Evolutionary conservation across 108 stramenopile species (phyloP).

Genomic region (Nannochloropsis gaditana): DNA sequence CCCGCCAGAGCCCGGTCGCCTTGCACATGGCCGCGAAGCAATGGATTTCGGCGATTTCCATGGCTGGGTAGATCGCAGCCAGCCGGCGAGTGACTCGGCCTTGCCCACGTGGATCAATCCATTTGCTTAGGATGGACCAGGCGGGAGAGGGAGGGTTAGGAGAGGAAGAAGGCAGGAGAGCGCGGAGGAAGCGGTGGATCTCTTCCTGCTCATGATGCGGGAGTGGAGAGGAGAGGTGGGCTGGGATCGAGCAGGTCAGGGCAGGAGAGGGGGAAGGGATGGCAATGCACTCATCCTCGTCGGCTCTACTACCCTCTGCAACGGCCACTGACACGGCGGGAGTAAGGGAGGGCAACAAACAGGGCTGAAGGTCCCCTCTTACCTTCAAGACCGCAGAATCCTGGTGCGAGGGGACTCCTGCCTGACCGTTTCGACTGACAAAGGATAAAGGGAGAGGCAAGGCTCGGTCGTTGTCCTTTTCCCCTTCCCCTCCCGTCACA

Average conservation of each 20-base stretch:
- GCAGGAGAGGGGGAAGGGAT: neutral
- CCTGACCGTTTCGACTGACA: neutral
- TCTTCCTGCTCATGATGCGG: neutral
- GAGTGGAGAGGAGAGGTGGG: neutral
- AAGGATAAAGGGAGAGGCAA: neutral
- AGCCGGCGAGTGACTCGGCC: neutral
- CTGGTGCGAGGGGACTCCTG: neutral
- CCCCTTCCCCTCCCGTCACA: conserved; percentile 11
- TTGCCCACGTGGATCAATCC: neutral
- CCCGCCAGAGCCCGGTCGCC: neutral
- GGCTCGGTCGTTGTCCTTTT: neutral
- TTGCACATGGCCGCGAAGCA: neutral
- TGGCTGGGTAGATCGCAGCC: neutral
- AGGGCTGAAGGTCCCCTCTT: too few species aligned
- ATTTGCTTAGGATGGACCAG: neutral
- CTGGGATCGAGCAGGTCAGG: neutral
- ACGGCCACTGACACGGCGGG: neutral
- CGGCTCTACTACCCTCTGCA: neutral
- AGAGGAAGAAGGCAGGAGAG: neutral
- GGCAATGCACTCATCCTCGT: neutral
- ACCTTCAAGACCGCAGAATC: neutral
- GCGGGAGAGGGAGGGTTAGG: neutral
- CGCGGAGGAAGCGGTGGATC: neutral
- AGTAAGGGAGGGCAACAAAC: neutral
- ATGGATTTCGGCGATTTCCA: neutral